Evolutionary conservation across 495 filamentous ascomycete genomes (phyloP).

Genomic region (Letharia columbiana): DNA sequence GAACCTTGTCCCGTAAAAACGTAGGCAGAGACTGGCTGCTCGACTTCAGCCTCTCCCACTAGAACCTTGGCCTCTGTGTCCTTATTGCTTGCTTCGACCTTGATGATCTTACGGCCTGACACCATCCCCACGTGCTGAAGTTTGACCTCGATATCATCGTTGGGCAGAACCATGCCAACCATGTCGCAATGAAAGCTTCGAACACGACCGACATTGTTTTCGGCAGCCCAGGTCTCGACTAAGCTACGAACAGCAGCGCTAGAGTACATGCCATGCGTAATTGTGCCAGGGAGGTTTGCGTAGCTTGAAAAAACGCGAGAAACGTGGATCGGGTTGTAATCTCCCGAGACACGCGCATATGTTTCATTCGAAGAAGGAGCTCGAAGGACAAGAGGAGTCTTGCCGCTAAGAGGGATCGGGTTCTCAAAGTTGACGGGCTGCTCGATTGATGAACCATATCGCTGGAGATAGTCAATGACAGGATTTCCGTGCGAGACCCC

Average conservation of each 20-base stretch:
- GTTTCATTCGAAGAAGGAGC: slow-evolving; percentile 97
- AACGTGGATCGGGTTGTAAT: slow-evolving; percentile 98
- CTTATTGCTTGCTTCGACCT: slow-evolving; percentile 88
- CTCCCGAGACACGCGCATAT: slow-evolving; percentile 93
- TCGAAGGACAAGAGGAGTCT: slow-evolving; percentile 73
- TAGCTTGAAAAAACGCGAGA: slow-evolving; percentile 93
- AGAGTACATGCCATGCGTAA: slow-evolving; percentile 98
- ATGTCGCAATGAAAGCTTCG: slow-evolving; percentile 91
- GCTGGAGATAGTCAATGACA: slow-evolving; percentile 89
- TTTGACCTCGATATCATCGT: slow-evolving; percentile 88
- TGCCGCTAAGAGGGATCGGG: slow-evolving; percentile 87
- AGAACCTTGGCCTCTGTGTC: slow-evolving; percentile 94
- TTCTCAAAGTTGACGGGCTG: slow-evolving; percentile 97
- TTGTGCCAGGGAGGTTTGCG: slow-evolving; percentile 88
- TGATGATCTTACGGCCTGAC: slow-evolving; percentile 95
- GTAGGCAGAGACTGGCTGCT: slow-evolving; percentile 94
- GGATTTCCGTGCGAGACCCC: slow-evolving; percentile 89
- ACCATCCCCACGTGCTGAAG: slow-evolving; percentile 97
- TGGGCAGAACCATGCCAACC: slow-evolving; percentile 95
- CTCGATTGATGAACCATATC: slow-evolving; percentile 86
- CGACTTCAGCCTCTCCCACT: slow-evolving; percentile 90
- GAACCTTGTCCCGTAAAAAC: slow-evolving; percentile 98
- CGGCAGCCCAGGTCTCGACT: slow-evolving; percentile 98
- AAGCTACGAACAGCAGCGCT: slow-evolving; percentile 94
- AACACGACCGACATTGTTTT: slow-evolving; percentile 96